These are phyloP conservation scores for Coemansia guatemalensis DNA, from an alignment of 192 early-diverging fungal genomes.

Conservation along the genomic window DNA sequence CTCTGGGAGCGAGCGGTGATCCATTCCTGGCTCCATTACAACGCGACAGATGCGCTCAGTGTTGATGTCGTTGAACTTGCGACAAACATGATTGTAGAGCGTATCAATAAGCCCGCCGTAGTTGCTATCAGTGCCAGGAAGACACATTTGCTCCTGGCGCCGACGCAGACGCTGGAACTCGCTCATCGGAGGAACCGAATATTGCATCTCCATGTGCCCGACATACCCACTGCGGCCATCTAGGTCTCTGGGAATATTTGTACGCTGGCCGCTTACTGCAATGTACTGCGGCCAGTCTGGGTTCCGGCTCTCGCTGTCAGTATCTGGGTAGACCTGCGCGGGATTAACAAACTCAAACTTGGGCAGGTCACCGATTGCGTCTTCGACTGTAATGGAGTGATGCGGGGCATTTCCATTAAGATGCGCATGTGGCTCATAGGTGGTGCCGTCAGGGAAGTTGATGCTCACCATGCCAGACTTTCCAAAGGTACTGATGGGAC, in stretches of 20 bases:
- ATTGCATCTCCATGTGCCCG: slow-evolving; percentile 48
- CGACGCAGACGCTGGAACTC: slow-evolving; percentile 57
- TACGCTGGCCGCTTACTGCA: slow-evolving; percentile 24
- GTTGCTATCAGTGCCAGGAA: slow-evolving; percentile 14
- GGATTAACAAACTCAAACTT: slow-evolving; percentile 66
- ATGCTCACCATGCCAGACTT: slow-evolving; percentile 47
- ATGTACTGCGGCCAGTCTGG: slow-evolving; percentile 28
- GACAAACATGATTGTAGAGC: slow-evolving; percentile 55
- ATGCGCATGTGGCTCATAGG: slow-evolving; percentile 48
- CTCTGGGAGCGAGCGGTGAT: slow-evolving; percentile 55
- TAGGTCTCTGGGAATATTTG: slow-evolving; percentile 10
- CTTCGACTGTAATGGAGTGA: slow-evolving; percentile 58
- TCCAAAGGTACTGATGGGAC: slow-evolving; percentile 56
- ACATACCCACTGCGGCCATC: slow-evolving; percentile 39
- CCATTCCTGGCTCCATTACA: slow-evolving; percentile 51
- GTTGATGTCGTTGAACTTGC: slow-evolving; percentile 53
- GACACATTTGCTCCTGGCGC: slow-evolving; percentile 31
- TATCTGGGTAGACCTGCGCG: slow-evolving; percentile 44
- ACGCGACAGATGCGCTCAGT: slow-evolving; percentile 59
- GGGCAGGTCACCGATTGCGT: slow-evolving; percentile 68
- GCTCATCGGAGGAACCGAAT: slow-evolving; percentile 43
- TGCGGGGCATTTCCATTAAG: slow-evolving; percentile 57
- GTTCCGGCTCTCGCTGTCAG: slow-evolving; percentile 17
- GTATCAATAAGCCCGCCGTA: slow-evolving; percentile 29
- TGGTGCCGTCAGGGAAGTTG: slow-evolving; percentile 39